Conservation (phyloP, 371 early-diverging fungal genomes). For the Mucor plumbeus region DNA sequence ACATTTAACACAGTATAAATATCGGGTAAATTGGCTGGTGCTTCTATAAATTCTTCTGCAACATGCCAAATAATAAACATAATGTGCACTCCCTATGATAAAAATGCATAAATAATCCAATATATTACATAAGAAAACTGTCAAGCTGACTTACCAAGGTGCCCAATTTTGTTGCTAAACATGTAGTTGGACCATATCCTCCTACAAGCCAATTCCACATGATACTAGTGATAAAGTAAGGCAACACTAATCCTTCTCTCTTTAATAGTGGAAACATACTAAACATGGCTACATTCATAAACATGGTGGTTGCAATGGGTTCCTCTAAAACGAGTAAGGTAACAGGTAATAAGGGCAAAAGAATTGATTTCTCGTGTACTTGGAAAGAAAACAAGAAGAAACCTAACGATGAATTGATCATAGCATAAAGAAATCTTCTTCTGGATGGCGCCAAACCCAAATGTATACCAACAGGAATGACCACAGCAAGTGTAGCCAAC, state of each 20-base stretch:
- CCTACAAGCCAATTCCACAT: slow-evolving; percentile 77
- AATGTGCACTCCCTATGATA: slow-evolving; percentile 44
- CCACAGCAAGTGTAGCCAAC: slow-evolving; percentile 66
- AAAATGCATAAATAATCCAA: background rate
- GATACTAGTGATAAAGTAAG: slow-evolving; percentile 63
- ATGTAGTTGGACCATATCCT: slow-evolving; percentile 23
- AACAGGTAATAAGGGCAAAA: slow-evolving; percentile 83
- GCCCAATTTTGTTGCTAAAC: slow-evolving; percentile 13
- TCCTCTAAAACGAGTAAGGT: slow-evolving; percentile 72
- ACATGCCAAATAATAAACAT: slow-evolving; percentile 65
- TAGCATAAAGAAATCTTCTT: slow-evolving; percentile 66
- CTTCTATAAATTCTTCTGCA: slow-evolving; percentile 57
- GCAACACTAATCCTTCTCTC: slow-evolving; percentile 71
- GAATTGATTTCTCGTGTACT: slow-evolving; percentile 96
- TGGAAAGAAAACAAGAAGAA: slow-evolving; percentile 97
- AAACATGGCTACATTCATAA: slow-evolving; percentile 85
- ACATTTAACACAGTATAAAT: slow-evolving; percentile 81
- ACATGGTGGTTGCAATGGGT: slow-evolving; percentile 62
- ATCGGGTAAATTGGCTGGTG: slow-evolving; percentile 81
- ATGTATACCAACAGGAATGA: slow-evolving; percentile 72
- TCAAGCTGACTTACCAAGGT: slow-evolving; percentile 12
- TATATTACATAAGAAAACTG: too few species aligned
- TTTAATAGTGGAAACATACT: slow-evolving; percentile 89
- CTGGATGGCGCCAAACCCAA: slow-evolving; percentile 60
- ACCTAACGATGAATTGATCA: slow-evolving; percentile 76